Conservation (phyloP, 805 yeast species). For the Saturnispora kantuleensis region DNA sequence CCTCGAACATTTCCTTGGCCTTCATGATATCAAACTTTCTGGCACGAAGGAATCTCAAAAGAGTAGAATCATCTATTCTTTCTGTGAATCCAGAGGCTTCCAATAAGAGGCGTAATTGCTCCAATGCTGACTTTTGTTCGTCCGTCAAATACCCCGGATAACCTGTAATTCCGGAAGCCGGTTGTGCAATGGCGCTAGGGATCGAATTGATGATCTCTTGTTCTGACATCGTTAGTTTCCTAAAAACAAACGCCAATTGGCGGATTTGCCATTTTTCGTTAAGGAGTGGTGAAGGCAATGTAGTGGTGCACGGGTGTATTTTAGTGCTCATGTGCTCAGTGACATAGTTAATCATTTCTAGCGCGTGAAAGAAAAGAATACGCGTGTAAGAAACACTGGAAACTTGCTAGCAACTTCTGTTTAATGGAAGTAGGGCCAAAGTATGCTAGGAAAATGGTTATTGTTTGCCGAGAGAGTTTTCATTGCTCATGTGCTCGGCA, state of each 20-base stretch:
- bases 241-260: neutral
- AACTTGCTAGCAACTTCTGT: too few relatives aligned
- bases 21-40: constrained; percentile 81
- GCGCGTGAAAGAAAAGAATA: too few relatives aligned
- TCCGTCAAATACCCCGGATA: constrained; percentile 71
- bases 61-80: constrained; percentile 79
- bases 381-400: too few relatives aligned
- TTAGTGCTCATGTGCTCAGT: too few relatives aligned
- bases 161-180: constrained; percentile 49
- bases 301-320: neutral
- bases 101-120: constrained; percentile 47
- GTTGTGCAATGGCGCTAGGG: constrained; percentile 44
- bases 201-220: constrained; percentile 21
- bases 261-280: too few relatives aligned
- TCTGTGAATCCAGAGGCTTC: constrained; percentile 56
- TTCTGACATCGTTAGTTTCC: constrained; percentile 16
- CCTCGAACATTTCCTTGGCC: constrained; percentile 73
- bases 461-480: too few relatives aligned
- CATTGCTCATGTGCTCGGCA: too few relatives aligned
- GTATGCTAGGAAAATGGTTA: too few relatives aligned
- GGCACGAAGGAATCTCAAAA: constrained; percentile 83
- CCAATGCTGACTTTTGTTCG: constrained; percentile 53
- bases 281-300: neutral
- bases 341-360: too few relatives aligned
- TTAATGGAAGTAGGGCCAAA: too few relatives aligned